Evolutionary conservation across 768 basidiomycete species (phyloP), one percentile per base, ranked within the genome.

Genomic region (Boletus coccyginus): DNA sequence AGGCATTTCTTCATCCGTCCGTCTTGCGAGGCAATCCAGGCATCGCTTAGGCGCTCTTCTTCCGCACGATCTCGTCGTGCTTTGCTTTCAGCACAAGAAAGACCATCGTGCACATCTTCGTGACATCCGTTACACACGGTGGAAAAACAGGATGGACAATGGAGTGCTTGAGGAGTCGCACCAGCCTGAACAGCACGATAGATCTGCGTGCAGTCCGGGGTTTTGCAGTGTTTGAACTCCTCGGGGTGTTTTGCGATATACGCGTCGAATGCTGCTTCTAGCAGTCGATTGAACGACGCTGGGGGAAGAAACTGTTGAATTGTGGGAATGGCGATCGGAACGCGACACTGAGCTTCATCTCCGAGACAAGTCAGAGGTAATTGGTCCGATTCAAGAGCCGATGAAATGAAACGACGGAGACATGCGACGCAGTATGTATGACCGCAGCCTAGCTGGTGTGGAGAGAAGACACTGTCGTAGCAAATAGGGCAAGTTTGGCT

Each of bases 341-440:
- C 70, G 0, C 73, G 65, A 65, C 90, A 92, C 44, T 70, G 79
- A 6, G 78, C 81, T n/a, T 82, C 80, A 55, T 83, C 74, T 9
- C 86, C 90, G 0, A 91, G 74, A 61, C 90, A 92, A 8, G 70
- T 79, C 35, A 92, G 66, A 3, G 91, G 89, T 65, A 92, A 86
- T 6, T 73, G 72, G 33, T 79, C 79, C 47, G 75, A 80, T 31
- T 84, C 80, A 29, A 78, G 66, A 1, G 87, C 76, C 1, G 87
- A 80, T 14, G 70, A 70, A 33, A 91, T 73, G 61, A 88, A 88
- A 49, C 76, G 73, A 14, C 71, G 63, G 12, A 92, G 63, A 57
- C 90, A 92, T 0, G 75, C 64, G 17, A 78, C 76, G 63, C 90
- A 92, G 77, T 84, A 90, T 0, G 62, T 56, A 63, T 92, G 90